Base-by-base conservation (phyloP, 1,284 basidiomycete species). In the Moesziomyces globuligerus region DNA sequence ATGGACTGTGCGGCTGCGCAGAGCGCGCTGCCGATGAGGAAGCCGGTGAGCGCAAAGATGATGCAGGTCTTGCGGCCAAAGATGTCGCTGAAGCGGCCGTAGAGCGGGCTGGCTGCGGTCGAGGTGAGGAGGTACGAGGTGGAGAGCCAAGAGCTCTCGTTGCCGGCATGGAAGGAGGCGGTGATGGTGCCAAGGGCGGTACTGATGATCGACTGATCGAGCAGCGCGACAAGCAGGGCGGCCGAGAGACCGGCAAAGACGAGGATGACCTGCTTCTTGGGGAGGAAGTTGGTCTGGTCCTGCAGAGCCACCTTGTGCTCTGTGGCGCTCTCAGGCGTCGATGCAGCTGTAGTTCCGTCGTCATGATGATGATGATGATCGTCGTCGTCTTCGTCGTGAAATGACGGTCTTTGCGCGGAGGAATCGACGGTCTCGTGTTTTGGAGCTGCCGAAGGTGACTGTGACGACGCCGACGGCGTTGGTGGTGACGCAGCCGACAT, bases 271-370 rank as follows among this genome's bases (percentile, higher is more conserved):
- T 88, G 89, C 64, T 85, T 86, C 78, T 87, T 86, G 0, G 90
- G 90, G 5, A 91, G 85, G 20, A 90, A 85, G 74, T 90, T 91
- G 15, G 90, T 91, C 81, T 91, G 90, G 83, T 91, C 90, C 6
- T 88, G 88, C 44, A 91, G 83, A 25, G 72, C n/a, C 24, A 57
- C 61, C 44, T 70, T 61, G 56, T 55, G 55, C 42, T 60, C 67
- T 13, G 67, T 56, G 13, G 34, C 42, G 18, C 24, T 45, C 26
- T 70, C 60, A 9, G 67, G 67, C 7, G 67, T 70, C 1, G 66
- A 55, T 23, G 56, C 56, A 3, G 42, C 46, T 10, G 60, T 56
- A 38, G 67, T 65, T 25, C 17, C 39, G 20, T 56, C 56, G 40
- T 52, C 48, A 26, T 68, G 28, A 15, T 51, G 34, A 37, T 58